Evolutionary conservation across 176 grass and related monocot genomes (phyloP).

Genomic region (Oryza coarctata): DNA sequence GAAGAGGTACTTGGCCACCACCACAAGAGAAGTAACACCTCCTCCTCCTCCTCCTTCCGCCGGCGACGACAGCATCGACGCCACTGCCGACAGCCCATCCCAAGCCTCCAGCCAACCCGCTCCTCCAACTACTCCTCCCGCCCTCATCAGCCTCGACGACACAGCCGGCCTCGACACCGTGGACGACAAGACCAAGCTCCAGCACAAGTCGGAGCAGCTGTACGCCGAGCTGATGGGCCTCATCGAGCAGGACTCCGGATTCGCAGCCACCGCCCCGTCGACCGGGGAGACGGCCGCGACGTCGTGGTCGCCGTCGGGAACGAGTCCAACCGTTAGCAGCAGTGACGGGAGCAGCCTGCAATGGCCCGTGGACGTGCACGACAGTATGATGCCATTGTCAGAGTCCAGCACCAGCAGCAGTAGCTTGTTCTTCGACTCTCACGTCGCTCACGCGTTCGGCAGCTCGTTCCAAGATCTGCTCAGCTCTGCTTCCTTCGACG

Average conservation of each 20-base stretch:
- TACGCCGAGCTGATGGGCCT: constrained; percentile 50
- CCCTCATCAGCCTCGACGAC: constrained; percentile 4
- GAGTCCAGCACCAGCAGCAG: constrained; percentile 6
- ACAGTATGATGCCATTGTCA: background rate
- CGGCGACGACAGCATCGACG: background rate
- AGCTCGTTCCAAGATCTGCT: constrained; percentile 40
- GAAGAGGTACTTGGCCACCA: constrained; percentile 46
- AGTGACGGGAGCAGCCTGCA: constrained; percentile 1
- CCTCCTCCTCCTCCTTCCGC: background rate
- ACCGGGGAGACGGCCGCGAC: background rate
- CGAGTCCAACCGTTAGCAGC: constrained; percentile 1
- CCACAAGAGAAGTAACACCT: background rate
- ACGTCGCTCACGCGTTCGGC: constrained; percentile 7
- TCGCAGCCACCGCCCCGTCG: background rate
- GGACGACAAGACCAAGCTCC: constrained; percentile 17
- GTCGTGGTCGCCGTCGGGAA: background rate
- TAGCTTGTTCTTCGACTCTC: background rate
- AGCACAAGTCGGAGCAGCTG: constrained; percentile 42
- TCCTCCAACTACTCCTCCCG: background rate
- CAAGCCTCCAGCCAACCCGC: background rate
- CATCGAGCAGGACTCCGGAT: constrained; percentile 22
- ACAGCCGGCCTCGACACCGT: background rate
- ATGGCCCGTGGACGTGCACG: constrained; percentile 34
- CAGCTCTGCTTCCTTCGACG: constrained; percentile 29
- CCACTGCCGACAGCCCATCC: background rate